These are phyloP conservation scores for Phialophora chinensis DNA, from an alignment of 2,329 filamentous ascomycete genomes.

Conservation along the genomic window DNA sequence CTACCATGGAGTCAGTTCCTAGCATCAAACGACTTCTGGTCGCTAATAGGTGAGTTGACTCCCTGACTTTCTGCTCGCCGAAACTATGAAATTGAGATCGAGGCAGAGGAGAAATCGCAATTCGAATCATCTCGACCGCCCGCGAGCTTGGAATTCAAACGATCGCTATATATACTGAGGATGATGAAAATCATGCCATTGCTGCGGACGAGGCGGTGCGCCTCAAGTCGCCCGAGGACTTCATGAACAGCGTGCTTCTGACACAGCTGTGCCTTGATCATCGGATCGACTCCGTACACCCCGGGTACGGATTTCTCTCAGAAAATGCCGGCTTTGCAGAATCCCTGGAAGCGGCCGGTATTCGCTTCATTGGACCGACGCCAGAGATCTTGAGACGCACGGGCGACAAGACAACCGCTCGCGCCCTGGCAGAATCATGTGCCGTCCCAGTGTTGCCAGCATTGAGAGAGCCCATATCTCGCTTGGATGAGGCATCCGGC, in stretches of 20 bases:
- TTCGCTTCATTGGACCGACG: slow-evolving; percentile 45
- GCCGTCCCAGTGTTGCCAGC: slow-evolving; percentile 36
- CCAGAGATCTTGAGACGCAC: slow-evolving; percentile 41
- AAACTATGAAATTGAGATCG: no score
- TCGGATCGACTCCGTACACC: slow-evolving; percentile 42
- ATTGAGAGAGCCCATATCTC: no score
- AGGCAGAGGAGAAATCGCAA: slow-evolving; percentile 60
- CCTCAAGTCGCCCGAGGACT: slow-evolving; percentile 51
- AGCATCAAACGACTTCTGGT: no score
- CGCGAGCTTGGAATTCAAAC: slow-evolving; percentile 55
- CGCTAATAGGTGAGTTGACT: no score
- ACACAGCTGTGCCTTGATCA: slow-evolving; percentile 58
- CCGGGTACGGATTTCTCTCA: slow-evolving; percentile 47
- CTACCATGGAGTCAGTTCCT: no score
- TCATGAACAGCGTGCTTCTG: slow-evolving; percentile 46
- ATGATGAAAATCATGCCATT: slow-evolving; percentile 61
- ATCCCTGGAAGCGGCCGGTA: slow-evolving; percentile 39
- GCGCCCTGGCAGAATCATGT: slow-evolving; percentile 36
- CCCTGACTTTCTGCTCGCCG: no score
- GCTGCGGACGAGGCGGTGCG: slow-evolving; percentile 60
- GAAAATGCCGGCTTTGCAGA: slow-evolving; percentile 45
- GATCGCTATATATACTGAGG: slow-evolving; percentile 62
- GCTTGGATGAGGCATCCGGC: slow-evolving; percentile 32
- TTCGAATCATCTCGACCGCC: slow-evolving; percentile 56
- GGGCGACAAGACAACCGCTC: slow-evolving; percentile 42